A percentile compares a stretch with the other conserved stretches of the same genome.
These are phyloP conservation scores for Ustilago cynodontis DNA, from an alignment of 1,284 basidiomycete species.

Conservation along the genomic window DNA sequence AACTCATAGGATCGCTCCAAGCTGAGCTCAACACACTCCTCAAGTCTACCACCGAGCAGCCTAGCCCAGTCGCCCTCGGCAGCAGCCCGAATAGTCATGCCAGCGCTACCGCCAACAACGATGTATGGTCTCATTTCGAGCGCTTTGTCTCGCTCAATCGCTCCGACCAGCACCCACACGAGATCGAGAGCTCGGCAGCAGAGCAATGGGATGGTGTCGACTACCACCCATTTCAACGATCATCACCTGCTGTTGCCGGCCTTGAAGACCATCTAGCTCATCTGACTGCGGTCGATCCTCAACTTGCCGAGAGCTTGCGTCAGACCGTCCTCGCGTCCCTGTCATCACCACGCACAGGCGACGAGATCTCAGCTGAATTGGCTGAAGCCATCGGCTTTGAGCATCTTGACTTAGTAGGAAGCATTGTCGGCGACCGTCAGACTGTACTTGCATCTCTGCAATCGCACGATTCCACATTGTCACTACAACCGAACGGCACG, in stretches of 20 bases:
- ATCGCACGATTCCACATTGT: not conserved
- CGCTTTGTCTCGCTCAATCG: conserved; percentile 20
- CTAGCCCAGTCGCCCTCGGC: not conserved
- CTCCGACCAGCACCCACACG: conserved; percentile 19
- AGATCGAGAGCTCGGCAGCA: conserved; percentile 20
- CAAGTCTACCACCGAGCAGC: conserved; percentile 12
- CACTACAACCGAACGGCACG: conserved; percentile 22
- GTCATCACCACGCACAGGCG: conserved; percentile 64
- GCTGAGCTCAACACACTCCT: conserved; percentile 18
- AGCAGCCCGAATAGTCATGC: not conserved
- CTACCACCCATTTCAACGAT: conserved; percentile 9
- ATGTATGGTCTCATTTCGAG: conserved; percentile 40
- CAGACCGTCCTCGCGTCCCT: conserved; percentile 27
- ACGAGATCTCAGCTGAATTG: conserved; percentile 82
- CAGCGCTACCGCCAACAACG: not conserved
- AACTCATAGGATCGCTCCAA: conserved; percentile 42
- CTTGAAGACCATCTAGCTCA: conserved; percentile 39
- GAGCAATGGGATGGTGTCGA: conserved; percentile 7
- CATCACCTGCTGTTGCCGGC: conserved; percentile 20
- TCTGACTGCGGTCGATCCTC: conserved; percentile 24
- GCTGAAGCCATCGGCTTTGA: conserved; percentile 89
- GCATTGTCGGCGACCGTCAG: conserved; percentile 70
- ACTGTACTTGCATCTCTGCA: conserved; percentile 50
- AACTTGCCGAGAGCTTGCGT: conserved; percentile 41
- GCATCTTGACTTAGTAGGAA: conserved; percentile 75